Evolutionary conservation across 2,329 filamentous ascomycete species (phyloP).

Genomic region (Lecanoromycetidae sp.): DNA sequence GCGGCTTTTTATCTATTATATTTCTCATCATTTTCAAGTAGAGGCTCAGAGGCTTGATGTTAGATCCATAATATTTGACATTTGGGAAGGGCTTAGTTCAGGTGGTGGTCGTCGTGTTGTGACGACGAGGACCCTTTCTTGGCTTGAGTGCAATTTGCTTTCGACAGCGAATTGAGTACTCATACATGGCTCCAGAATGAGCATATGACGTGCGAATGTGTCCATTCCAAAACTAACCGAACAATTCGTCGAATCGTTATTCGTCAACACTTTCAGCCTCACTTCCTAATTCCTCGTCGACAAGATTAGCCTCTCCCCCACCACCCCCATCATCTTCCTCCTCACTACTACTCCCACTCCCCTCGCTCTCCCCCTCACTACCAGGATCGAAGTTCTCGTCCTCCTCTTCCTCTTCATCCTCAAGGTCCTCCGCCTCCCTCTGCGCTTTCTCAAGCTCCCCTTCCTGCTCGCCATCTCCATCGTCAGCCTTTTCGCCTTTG

Average conservation of each 20-base stretch:
- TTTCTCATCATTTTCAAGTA: too few relatives aligned
- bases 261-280: constrained; percentile 4
- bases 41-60: too few relatives aligned
- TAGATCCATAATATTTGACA: too few relatives aligned
- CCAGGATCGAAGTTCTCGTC: constrained; percentile 34
- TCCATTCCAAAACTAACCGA: neutral
- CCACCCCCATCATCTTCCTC: constrained; percentile 18
- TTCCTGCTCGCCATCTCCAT: constrained; percentile 34
- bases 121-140: neutral
- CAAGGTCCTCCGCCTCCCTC: constrained; percentile 40
- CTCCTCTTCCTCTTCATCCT: constrained; percentile 36
- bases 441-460: constrained; percentile 48
- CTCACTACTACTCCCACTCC: constrained; percentile 34
- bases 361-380: constrained; percentile 37
- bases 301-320: constrained; percentile 27
- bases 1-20: neutral
- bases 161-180: too few relatives aligned
- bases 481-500: constrained; percentile 22
- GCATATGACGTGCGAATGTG: neutral
- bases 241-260: neutral
- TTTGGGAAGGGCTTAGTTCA: too few relatives aligned
- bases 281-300: constrained; percentile 25
- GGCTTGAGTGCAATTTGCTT: too few relatives aligned
- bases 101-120: too few relatives aligned
- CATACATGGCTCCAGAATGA: too few relatives aligned